Base-by-base conservation (phyloP, 164 flowering plant species). In the Nelumbo lutea region DNA sequence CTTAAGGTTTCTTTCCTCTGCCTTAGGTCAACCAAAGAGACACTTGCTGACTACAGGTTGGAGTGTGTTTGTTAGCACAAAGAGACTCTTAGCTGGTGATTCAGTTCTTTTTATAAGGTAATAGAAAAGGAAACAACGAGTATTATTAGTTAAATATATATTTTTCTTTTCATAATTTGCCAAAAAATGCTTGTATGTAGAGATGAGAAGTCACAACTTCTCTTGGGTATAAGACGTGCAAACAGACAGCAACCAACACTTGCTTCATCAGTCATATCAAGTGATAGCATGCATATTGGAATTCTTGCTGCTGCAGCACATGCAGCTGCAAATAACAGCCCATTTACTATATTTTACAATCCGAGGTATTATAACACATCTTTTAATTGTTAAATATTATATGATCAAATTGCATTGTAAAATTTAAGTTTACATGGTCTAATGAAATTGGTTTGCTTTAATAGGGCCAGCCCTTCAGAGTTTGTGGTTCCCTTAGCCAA, bases 281-380 rank as follows among this genome's bases (percentile, higher is more conserved):
- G 97, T 79, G 98, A 94, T 67, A 94, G 98, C 84, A 91, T 94
- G 98, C 98, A 94, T 68, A 94, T 94, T 67, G 98, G 98, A 62
- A 82, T 94, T 77, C 91, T 94, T 59, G 98, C 97, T 71, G 97
- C 98, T 67, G 98, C 98, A 14, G 97, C 97, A 67, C 98, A 94
- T 80, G 98, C 98, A 45, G 91, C 97, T 59, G 95, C 96, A 70
- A 91, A 88, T 69, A 84, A 87, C 79, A 94, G 96, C 72, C 97
- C 97, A 2, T 94, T 94, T 70, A 87, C 90, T 43, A 81, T 94
- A 66, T 94, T 94, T 76, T 94, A 88, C 76, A 94, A 94, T 76
- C 98, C 98, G 64, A 91, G 98, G 98, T 91, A 78, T 7, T 58
- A 6, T 11, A 61, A 15, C 42, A 4, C 1, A 44, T 38, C 27